Base-by-base conservation (phyloP, 768 basidiomycete species). In the Naganishia vishniacii region DNA sequence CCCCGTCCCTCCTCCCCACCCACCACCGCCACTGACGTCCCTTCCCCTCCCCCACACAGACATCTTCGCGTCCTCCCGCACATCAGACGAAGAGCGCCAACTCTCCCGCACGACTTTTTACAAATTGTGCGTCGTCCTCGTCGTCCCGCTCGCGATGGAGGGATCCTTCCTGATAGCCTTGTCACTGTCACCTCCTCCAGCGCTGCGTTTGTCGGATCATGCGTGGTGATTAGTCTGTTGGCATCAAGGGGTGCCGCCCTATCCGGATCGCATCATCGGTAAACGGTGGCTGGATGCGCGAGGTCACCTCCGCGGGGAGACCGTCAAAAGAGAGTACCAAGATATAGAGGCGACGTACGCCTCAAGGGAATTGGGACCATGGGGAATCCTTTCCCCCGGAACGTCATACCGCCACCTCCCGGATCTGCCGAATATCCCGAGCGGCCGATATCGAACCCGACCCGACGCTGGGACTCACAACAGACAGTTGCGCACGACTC, bases 11-110 rank as follows among this genome's bases (percentile, higher is more conserved):
- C 7, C 34, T 7, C 7, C 7, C 34, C 34, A 37, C 34, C 34
- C n/a, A n/a, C 34, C 34, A 7, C 34, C 34, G 34, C 34, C 7
- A 37, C 34, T 37, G 34, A 37, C n/a, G n/a, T n/a, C n/a, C n/a
- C n/a, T n/a, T n/a, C 7, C 34, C 34, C 8, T 15, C 34, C 8
- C 7, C 34, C 34, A 37, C 15, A 37, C 34, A 77, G 75, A 73
- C 15, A 77, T 77, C 62, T 77, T 77, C 63, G 75, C 75, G 13
- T 75, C 74, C 0, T 74, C 75, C 7, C 67, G 75, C 25, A 77
- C 75, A 6, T 74, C 75, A n/a, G 75, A 75, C 34, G 75, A 77
- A 59, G 75, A 77, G 48, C 44, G 70, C 11, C 74, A 77, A 49
- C 62, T 77, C 13, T 77, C 75, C 25, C 59, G 75, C n/a, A 64